Percentiles rank a stretch among this genome's conserved stretches.
These are phyloP conservation scores for Aspergillus clavatus DNA, from an alignment of 2,329 filamentous ascomycete genomes.

Conservation along the genomic window DNA sequence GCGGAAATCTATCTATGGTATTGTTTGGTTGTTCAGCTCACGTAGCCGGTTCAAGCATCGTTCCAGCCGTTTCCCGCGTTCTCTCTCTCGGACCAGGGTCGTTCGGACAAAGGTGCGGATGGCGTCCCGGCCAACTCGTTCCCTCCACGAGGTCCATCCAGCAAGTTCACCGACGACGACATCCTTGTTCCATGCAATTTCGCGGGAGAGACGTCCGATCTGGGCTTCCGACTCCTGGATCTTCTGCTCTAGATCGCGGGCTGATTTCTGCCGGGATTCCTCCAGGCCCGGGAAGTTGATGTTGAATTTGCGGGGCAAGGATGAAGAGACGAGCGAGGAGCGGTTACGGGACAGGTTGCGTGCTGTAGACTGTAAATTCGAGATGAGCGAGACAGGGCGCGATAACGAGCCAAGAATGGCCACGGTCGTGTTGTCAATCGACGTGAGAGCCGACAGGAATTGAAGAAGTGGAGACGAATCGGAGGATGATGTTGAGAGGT, in stretches of 20 bases:
- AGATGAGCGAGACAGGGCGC: slow-evolving; percentile 72
- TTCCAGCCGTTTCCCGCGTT: slow-evolving; percentile 72
- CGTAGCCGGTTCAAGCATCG: slow-evolving; percentile 66
- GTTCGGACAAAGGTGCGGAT: slow-evolving; percentile 70
- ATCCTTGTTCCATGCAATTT: slow-evolving; percentile 87
- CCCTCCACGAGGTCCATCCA: slow-evolving; percentile 88
- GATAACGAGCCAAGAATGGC: slow-evolving; percentile 76
- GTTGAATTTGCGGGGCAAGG: slow-evolving; percentile 44
- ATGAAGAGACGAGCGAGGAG: slow-evolving; percentile 64
- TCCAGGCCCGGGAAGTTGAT: slow-evolving; percentile 57
- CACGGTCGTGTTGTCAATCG: slow-evolving; percentile 76
- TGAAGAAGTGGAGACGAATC: slow-evolving; percentile 68
- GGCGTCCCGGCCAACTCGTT: slow-evolving; percentile 67
- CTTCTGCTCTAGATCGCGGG: slow-evolving; percentile 79
- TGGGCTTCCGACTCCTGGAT: slow-evolving; percentile 66
- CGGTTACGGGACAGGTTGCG: slow-evolving; percentile 74
- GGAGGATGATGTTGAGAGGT: slow-evolving; percentile 54
- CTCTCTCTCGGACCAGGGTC: slow-evolving; percentile 75
- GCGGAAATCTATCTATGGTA: slow-evolving; percentile 13
- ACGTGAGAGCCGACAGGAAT: slow-evolving; percentile 72
- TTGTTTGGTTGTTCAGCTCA: slow-evolving; percentile 21
- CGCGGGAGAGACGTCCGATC: slow-evolving; percentile 67
- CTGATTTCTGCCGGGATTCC: slow-evolving; percentile 75
- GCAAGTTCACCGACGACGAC: slow-evolving; percentile 88
- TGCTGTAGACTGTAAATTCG: slow-evolving; percentile 67